Percentiles rank a stretch among this genome's conserved stretches.
phyloP scores from a whole-genome alignment of 371 early-diverging fungal genomes.

The Syncephalastrum racemosum region DNA sequence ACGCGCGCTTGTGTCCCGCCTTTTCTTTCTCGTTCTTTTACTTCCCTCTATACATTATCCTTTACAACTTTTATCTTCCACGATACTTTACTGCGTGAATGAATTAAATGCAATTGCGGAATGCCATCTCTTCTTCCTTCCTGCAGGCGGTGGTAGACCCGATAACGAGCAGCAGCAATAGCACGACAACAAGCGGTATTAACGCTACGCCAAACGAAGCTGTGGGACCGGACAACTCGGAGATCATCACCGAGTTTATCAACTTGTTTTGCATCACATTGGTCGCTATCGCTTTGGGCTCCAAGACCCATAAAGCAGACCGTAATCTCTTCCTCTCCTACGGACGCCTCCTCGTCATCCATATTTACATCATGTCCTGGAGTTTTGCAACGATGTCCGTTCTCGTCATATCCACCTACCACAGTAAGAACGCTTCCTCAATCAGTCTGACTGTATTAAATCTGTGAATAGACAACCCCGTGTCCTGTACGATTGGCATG shows the following conservation, averaged over 20 bases:
- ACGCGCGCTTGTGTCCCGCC: too few relatives aligned
- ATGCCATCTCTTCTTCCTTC: too few relatives aligned
- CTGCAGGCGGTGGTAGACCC: too few relatives aligned
- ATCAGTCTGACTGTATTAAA: too few relatives aligned
- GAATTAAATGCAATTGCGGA: too few relatives aligned
- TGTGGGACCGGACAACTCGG: conserved; percentile 28
- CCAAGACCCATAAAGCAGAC: conserved; percentile 37
- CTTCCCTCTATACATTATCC: too few relatives aligned
- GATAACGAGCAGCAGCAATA: too few relatives aligned
- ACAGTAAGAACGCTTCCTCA: conserved; percentile 22
- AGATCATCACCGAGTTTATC: conserved; percentile 38
- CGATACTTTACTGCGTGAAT: too few relatives aligned
- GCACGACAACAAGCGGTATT: too few relatives aligned
- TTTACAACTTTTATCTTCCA: too few relatives aligned
- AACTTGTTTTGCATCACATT: conserved; percentile 45
- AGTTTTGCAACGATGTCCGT: conserved; percentile 38
- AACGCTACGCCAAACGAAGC: too few relatives aligned
- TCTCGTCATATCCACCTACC: conserved; percentile 45
- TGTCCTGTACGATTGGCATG: conserved; percentile 49
- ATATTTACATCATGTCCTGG: conserved; percentile 42
- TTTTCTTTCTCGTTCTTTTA: too few relatives aligned
- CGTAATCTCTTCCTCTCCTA: conserved; percentile 36
- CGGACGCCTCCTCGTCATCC: conserved; percentile 39
- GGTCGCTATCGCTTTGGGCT: conserved; percentile 35
- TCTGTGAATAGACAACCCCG: conserved; percentile 27